phyloP scores from a whole-genome alignment of 2,329 filamentous ascomycete species.

The Alternaria dauci region DNA sequence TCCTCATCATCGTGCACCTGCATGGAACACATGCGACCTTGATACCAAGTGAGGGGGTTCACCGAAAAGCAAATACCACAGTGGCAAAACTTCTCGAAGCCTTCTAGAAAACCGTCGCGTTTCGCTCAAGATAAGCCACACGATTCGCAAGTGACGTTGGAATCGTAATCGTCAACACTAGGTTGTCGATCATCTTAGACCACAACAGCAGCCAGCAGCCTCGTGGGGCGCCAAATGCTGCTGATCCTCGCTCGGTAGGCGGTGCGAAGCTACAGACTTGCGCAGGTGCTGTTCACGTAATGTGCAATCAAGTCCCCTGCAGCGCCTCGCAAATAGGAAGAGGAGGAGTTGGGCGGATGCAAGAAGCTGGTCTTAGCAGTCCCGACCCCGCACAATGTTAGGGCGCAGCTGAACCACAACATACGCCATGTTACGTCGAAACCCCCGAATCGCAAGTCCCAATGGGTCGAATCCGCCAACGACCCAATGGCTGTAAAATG shows the following conservation, averaged over 20 bases:
- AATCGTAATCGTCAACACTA: constrained; percentile 2
- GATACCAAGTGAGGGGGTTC: background rate
- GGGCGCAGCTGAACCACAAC: constrained; percentile 1
- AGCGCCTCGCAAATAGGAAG: background rate
- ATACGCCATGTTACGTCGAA: background rate
- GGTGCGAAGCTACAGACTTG: background rate
- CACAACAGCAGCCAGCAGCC: background rate
- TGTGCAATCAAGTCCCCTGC: background rate
- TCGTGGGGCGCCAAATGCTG: background rate
- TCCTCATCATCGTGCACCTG: constrained; percentile 3
- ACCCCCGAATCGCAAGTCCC: background rate
- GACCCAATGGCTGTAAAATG: background rate
- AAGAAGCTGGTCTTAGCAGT: background rate
- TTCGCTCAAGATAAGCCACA: background rate
- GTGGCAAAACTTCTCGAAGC: constrained; percentile 15
- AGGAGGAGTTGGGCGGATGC: background rate
- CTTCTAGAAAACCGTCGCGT: constrained; percentile 5
- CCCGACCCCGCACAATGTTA: constrained; percentile 2
- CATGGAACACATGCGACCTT: background rate
- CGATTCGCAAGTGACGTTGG: constrained; percentile 1
- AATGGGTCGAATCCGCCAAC: background rate
- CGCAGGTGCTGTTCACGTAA: constrained; percentile 2
- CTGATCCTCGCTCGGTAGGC: background rate
- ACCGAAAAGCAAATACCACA: background rate
- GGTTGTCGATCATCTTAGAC: background rate